Conservation (phyloP, 192 early-diverging fungal genomes). For the Coemansia guatemalensis region DNA sequence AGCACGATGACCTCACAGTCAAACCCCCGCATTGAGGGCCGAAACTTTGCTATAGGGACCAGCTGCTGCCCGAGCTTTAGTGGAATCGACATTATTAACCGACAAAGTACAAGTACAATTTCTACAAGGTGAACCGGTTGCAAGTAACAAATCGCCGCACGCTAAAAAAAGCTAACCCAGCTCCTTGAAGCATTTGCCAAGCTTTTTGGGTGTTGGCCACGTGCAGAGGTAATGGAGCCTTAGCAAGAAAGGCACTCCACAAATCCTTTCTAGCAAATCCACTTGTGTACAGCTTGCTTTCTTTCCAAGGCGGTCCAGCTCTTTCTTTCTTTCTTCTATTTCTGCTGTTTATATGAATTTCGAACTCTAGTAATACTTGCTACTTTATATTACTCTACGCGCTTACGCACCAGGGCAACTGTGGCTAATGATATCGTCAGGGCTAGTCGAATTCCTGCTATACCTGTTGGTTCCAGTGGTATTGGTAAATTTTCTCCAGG, state of each 20-base stretch:
- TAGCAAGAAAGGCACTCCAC: no score
- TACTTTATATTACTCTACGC: no score
- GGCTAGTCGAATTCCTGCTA: constrained; percentile 34
- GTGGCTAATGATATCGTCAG: constrained; percentile 29
- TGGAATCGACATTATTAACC: constrained; percentile 25
- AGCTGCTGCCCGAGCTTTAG: constrained; percentile 48
- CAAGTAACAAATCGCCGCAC: no score
- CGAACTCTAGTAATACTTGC: not conserved
- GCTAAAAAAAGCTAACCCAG: no score
- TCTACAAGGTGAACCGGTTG: no score
- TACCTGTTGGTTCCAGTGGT: constrained; percentile 41
- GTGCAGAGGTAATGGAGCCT: no score
- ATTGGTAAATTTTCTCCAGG: constrained; percentile 30
- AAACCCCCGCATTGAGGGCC: constrained; percentile 60
- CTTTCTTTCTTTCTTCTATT: constrained; percentile 4
- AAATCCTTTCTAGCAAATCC: not conserved
- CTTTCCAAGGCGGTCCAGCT: not conserved
- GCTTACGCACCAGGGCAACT: not conserved
- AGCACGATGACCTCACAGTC: constrained; percentile 67
- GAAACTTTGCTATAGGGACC: constrained; percentile 51
- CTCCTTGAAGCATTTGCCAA: no score
- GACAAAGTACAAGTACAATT: no score
- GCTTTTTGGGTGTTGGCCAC: no score
- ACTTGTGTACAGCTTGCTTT: not conserved
- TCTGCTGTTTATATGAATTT: not conserved